Conservation (phyloP, 2,329 filamentous ascomycete genomes). For the Monosporascus sp. region DNA sequence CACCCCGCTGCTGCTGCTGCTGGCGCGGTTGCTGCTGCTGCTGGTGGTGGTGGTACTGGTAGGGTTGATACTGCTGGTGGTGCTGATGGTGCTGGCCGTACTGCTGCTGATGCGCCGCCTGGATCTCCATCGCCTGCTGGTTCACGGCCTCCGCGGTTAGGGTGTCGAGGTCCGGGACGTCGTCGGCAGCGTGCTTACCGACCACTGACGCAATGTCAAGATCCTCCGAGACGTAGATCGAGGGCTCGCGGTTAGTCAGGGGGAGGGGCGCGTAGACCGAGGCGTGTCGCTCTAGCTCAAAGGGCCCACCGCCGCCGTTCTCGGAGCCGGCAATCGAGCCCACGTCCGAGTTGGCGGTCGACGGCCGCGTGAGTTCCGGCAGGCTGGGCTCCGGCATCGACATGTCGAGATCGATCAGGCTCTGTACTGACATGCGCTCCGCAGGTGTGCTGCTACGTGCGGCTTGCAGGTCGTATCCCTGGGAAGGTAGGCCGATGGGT, state of each 20-base stretch:
- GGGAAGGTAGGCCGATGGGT: conserved; percentile 36
- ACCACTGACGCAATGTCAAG: conserved; percentile 42
- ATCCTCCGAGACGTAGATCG: conserved; percentile 58
- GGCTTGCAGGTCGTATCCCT: conserved; percentile 37
- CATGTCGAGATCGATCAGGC: conserved; percentile 53
- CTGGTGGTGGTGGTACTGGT: background rate
- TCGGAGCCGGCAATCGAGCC: conserved; percentile 53
- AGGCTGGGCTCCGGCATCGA: conserved; percentile 45
- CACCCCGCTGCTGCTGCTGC: background rate
- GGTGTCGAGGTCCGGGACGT: conserved; percentile 21
- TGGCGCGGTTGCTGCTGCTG: background rate
- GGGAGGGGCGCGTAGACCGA: conserved; percentile 45
- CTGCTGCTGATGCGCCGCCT: conserved; percentile 8
- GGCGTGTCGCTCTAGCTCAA: conserved; percentile 59
- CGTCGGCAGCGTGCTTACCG: conserved; percentile 14
- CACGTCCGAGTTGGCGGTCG: conserved; percentile 56
- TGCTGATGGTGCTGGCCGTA: conserved; percentile 10
- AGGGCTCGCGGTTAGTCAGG: conserved; percentile 45
- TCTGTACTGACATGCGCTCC: conserved; percentile 37
- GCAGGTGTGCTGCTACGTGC: conserved; percentile 31
- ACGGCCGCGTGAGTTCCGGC: conserved; percentile 48
- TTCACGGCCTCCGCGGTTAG: background rate
- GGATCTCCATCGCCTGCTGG: background rate
- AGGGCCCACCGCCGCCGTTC: conserved; percentile 50
- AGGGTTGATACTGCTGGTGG: background rate